Evolutionary conservation across 1,139 yeast genomes (phyloP).

Genomic region (Saccharomycopsis crataegensis): DNA sequence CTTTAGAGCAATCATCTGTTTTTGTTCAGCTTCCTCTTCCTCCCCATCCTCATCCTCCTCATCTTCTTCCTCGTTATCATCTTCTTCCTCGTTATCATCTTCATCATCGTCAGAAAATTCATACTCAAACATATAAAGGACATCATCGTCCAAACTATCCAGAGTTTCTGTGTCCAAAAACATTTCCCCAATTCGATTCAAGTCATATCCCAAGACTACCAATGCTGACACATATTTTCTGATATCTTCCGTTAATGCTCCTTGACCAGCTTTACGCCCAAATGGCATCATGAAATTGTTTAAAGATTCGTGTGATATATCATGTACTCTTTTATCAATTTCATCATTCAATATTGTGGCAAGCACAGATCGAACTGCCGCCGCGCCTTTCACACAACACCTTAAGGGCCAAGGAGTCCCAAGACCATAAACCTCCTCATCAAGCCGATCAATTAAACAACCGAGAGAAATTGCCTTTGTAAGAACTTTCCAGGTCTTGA

Average conservation of each 20-base stretch:
- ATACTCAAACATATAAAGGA: conserved; percentile 60
- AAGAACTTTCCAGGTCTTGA: conserved; percentile 9
- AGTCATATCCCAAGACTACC: conserved; percentile 36
- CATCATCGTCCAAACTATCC: conserved; percentile 68
- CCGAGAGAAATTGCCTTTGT: conserved; percentile 10
- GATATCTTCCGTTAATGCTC: conserved; percentile 51
- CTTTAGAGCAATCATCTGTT: too few species aligned
- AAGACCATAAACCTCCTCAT: conserved; percentile 14
- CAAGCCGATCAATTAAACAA: conserved; percentile 10
- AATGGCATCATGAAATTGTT: conserved; percentile 54
- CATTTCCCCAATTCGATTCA: conserved; percentile 45
- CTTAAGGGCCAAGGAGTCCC: conserved; percentile 46
- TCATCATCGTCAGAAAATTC: conserved; percentile 34
- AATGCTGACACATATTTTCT: conserved; percentile 40
- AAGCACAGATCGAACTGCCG: conserved; percentile 53
- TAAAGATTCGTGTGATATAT: conserved; percentile 47
- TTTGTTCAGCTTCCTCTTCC: conserved; percentile 21
- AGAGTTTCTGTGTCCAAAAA: conserved; percentile 52
- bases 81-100: conserved; percentile 25
- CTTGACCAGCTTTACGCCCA: conserved; percentile 48
- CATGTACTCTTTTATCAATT: conserved; percentile 36
- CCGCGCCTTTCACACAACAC: conserved; percentile 51
- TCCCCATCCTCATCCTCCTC: conserved; percentile 21
- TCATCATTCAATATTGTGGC: conserved; percentile 52
- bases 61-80: conserved; percentile 20